Evolutionary conservation across 495 filamentous ascomycete species (phyloP), one percentile per base, ranked within the genome.

Genomic region (Lineolata rhizophorae): DNA sequence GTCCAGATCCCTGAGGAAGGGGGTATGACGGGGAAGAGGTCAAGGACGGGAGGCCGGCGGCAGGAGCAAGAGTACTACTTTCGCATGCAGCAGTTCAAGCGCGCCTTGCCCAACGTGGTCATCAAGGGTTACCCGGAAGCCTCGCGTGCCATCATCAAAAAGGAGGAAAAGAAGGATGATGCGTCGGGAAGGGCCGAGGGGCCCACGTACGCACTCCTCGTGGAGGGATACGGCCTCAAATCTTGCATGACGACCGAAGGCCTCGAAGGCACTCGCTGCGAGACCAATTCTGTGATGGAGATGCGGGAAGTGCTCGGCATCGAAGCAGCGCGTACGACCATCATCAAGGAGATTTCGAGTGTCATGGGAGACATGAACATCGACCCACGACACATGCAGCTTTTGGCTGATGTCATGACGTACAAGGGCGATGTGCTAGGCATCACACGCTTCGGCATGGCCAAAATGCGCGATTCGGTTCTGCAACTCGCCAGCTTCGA

Each of bases 381-480:
- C 42, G 87, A 97, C 58, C 87, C 87, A 18, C 76, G 90, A 20
- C 87, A 97, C 62, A 94, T 97, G 84, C 78, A 94, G 50, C 67
- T 97, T 5, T 65, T 97, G 11, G 85, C 87, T n/a, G 90, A 97
- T 37, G 82, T 94, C 21, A 97, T 97, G 87, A 97, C 87, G 4
- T 95, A 85, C 64, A 93, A 91, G 55, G 87, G 87, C 29, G 85
- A 95, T 39, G 77, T 95, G 0, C 66, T 93, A n/a, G 87, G 87
- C 21, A 97, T 97, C 47, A 97, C 87, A 5, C 74, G 87, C 16
- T 95, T 95, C 52, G 87, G 87, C 31, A 62, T 97, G 25, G 72
- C 81, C 30, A 97, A 97, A 63, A 97, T 93, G 84, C 64, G 87
- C 32, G 90, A 97, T 50, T 76, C 67, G 16, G 85, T 94, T 24